Base-by-base conservation (phyloP, 2,329 filamentous ascomycete genomes). In the Coccinonectria pachysandricola region DNA sequence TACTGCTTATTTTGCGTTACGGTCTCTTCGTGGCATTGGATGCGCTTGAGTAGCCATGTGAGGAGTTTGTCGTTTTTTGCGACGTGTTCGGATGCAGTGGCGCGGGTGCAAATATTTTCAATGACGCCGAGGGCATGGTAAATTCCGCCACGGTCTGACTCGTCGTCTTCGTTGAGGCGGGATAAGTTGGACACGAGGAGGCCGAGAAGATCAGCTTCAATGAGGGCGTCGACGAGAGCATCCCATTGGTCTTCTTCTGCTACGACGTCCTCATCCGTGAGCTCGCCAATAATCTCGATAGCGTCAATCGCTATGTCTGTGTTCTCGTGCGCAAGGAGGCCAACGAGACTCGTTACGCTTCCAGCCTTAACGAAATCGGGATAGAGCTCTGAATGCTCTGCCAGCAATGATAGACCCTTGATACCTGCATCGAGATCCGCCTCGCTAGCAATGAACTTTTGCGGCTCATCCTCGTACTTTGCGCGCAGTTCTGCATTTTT, bases 1-100 rank as follows among this genome's bases (percentile, higher is more conserved):
- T 96, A 98, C 52, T 95, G 88, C 51, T 91, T 93, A 51, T 98
- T 98, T 50, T 98, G 91, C 5, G 74, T 68, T 1, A 92, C 72
- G 0, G 65, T 62, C 4, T 60, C 60, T 50, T 94, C 85, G 26
- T 68, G 68, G 30, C 64, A 67, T 40, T 80, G 75, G 35, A 85
- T 79, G 25, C 91, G 72, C 25, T 66, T 57, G 18, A 94, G 60
- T 3, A 98, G 67, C 85, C 85, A 96, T 22, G 68, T 60, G 6
- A 95, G 50, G 0, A 94, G 60, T 6, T 60, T 62, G 5, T 74
- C 71, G 33, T 88, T 72, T 32, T 69, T 60, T 4, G 78, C 83
- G 25, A 96, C 75, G 20, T 67, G 72, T 37, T 86, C 79, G 2
- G 81, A 76, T 9, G 81, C 68, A 3, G 68, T 54, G 15, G 69